phyloP scores from a whole-genome alignment of 179 eudicot genomes.

The Dionaea muscipula region DNA sequence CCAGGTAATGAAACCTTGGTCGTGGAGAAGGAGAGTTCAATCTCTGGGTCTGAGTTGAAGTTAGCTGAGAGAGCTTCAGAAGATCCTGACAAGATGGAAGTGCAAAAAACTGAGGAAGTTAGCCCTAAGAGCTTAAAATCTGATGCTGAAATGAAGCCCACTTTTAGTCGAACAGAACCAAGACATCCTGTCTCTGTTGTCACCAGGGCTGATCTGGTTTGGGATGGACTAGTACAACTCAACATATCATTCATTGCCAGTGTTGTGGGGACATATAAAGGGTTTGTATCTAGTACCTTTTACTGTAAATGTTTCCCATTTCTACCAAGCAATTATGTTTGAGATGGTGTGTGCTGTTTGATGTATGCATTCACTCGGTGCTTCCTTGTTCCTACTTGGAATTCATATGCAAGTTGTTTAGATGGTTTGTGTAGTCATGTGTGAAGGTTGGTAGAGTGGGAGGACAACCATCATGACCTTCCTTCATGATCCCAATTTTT shows the following conservation, averaged over 20 bases:
- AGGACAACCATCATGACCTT: conserved; percentile 2
- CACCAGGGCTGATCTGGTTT: conserved; percentile 32
- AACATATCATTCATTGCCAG: conserved; percentile 44
- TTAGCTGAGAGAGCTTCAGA: conserved; percentile 23
- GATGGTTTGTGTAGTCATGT: too few relatives aligned
- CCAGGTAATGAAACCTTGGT: conserved; percentile 16
- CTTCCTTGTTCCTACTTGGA: too few relatives aligned
- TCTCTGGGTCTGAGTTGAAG: conserved; percentile 12
- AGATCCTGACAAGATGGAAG: conserved; percentile 12
- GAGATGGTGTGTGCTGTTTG: too few relatives aligned
- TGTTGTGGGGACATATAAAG: conserved; percentile 47
- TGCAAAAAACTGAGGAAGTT: conserved; percentile 19
- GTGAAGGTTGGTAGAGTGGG: too few relatives aligned
- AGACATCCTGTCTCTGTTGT: conserved; percentile 16
- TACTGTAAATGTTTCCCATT: too few relatives aligned
- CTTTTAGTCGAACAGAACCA: conserved; percentile 15
- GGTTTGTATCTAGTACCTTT: conserved; percentile 31
- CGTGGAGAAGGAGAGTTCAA: conserved; percentile 24
- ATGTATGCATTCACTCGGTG: too few relatives aligned
- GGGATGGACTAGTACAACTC: conserved; percentile 78
- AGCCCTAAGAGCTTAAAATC: conserved; percentile 14
- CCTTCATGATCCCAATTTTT: not conserved
- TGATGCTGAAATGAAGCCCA: conserved; percentile 15
- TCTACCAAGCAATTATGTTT: too few relatives aligned
- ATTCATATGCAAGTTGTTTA: too few relatives aligned